Conservation (phyloP, 805 yeast genomes). For the Candida endomychidarum region DNA sequence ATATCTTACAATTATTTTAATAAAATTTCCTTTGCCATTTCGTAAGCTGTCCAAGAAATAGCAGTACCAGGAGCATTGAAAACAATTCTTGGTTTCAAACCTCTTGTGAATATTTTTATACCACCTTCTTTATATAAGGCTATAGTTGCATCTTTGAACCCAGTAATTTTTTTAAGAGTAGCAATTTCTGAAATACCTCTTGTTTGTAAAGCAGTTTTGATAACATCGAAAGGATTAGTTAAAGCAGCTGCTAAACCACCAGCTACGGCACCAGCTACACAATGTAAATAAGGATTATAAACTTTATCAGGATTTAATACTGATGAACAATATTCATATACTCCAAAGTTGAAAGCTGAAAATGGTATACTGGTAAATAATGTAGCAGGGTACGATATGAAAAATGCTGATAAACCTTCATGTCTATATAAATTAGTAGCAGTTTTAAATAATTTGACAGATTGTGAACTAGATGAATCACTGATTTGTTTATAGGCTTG, state of each 20-base stretch:
- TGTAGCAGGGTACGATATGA: constrained; percentile 92
- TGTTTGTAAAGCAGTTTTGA: constrained; percentile 89
- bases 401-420: constrained; percentile 81
- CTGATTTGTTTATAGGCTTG: constrained; percentile 43
- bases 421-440: constrained; percentile 51
- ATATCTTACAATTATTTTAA: constrained; percentile 21
- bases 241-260: constrained; percentile 95
- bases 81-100: constrained; percentile 85
- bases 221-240: constrained; percentile 92
- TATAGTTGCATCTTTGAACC: constrained; percentile 68
- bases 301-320: constrained; percentile 71
- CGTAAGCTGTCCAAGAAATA: constrained; percentile 96
- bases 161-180: constrained; percentile 54
- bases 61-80: constrained; percentile 96
- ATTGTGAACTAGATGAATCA: constrained; percentile 16
- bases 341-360: constrained; percentile 90
- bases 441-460: constrained; percentile 31
- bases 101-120: constrained; percentile 69
- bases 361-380: constrained; percentile 89
- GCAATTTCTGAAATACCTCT: constrained; percentile 55
- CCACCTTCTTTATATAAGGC: constrained; percentile 66
- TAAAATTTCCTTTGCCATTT: constrained; percentile 84
- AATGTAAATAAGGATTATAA: constrained; percentile 89
- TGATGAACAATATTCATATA: constrained; percentile 82
- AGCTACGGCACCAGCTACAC: constrained; percentile 88